A percentile compares a stretch with the other conserved stretches of the same genome.
Evolutionary conservation across 2,329 filamentous ascomycete genomes (phyloP).

Genomic region (Penicillium sp.): DNA sequence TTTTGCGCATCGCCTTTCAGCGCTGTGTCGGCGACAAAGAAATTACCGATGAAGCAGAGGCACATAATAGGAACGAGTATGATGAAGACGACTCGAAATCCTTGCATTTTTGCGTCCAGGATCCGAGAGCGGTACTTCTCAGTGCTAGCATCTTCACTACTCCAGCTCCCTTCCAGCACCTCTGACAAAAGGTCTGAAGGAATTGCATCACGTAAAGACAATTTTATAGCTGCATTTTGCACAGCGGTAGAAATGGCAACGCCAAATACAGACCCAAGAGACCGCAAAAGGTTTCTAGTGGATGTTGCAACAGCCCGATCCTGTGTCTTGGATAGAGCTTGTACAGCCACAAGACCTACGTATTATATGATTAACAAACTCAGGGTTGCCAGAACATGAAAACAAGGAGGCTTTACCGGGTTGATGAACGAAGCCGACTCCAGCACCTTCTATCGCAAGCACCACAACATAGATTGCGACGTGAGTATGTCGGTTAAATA

Average conservation of each 20-base stretch:
- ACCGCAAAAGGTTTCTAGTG: slow-evolving; percentile 11
- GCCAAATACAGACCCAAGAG: slow-evolving; percentile 10
- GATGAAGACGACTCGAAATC: too few relatives aligned
- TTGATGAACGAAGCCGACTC: slow-evolving; percentile 12
- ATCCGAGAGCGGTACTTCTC: too few relatives aligned
- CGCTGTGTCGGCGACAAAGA: too few relatives aligned
- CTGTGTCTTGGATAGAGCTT: slow-evolving; percentile 7
- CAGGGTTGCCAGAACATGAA: too few relatives aligned
- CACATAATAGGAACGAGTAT: too few relatives aligned
- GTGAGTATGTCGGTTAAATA: slow-evolving; percentile 5
- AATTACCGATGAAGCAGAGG: too few relatives aligned
- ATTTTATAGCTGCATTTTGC: slow-evolving; percentile 5
- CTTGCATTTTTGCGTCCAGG: too few relatives aligned
- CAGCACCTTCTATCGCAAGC: slow-evolving; percentile 7
- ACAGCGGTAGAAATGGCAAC: slow-evolving; percentile 11
- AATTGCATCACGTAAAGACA: background rate
- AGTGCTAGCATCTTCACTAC: too few relatives aligned
- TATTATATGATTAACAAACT: too few relatives aligned
- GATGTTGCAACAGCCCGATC: slow-evolving; percentile 13
- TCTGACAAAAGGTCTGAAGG: too few relatives aligned
- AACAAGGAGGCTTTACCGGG: slow-evolving; percentile 4
- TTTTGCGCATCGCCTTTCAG: too few relatives aligned
- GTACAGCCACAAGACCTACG: slow-evolving; percentile 12
- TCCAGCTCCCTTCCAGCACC: too few relatives aligned
- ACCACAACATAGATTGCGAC: slow-evolving; percentile 4